Base-by-base conservation (phyloP, 331 rosid genomes). In the Malus hybrid region DNA sequence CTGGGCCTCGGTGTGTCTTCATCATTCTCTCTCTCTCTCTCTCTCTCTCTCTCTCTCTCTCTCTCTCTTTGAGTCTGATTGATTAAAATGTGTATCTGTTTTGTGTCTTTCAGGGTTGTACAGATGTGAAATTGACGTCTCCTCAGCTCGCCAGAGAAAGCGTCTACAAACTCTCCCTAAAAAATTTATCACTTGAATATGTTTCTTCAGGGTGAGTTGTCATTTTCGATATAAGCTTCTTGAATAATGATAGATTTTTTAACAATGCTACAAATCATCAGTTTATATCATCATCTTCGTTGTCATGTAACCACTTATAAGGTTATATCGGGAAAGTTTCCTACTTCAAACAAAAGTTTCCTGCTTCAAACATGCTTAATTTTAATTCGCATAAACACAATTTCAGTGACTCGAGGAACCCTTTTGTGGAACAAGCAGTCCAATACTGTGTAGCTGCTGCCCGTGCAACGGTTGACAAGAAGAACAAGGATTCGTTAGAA, bases 381-480 rank as follows among this genome's bases (percentile, higher is more conserved):
- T 29, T 61, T 29, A 22, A 6, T 48, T 42, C 48, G 3, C 14
- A 42, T 10, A 42, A 42, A 42, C 56, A 54, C 74, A 78, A 33
- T 85, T 90, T 79, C 95, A 94, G 99, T 72, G 96, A 85, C 67
- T 61, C 85, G 10, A 79, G 92, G 46, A 94, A 94, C 83, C 97
- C 99, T 69, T 94, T 94, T 84, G 97, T 94, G 65, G 97, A 94
- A 76, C 89, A 86, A 80, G 97, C 96, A 29, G 87, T 94, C 84
- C 95, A 86, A 67, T 94, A 92, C 69, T 83, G 92, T 70, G 96
- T 92, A 32, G 97, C 99, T 68, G 93, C 97, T 31, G 99, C 97
- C 5, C 77, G 77, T 80, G 92, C 97, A 19, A 84, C 86, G 5
- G 55, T 84, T 67, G 96, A 87, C 83, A 65, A 90, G 57, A 77